Percentiles rank a stretch among this genome's conserved stretches.
Conservation (phyloP, 2,329 filamentous ascomycete species). For the Verticillium dahliae region DNA sequence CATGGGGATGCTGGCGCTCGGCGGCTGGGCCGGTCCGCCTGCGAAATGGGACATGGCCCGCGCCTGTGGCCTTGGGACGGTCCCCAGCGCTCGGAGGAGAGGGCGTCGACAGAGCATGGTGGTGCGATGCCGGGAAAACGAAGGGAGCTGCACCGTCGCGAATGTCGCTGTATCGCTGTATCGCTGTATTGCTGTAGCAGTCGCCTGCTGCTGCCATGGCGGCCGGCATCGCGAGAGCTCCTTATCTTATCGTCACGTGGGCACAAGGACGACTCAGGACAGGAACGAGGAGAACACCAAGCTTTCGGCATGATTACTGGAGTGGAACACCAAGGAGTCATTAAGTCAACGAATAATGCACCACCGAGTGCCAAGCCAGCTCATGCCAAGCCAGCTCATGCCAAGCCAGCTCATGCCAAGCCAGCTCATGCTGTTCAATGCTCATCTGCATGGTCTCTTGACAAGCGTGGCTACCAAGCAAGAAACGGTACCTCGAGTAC, state of each 20-base stretch:
- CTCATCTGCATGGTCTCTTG: too few species aligned
- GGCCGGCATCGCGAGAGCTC: background rate
- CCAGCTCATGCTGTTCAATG: too few species aligned
- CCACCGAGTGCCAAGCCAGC: too few species aligned
- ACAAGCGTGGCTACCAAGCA: too few species aligned
- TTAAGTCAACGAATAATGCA: too few species aligned
- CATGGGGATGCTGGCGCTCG: slow-evolving; percentile 41
- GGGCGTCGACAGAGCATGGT: slow-evolving; percentile 29
- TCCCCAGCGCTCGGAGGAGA: slow-evolving; percentile 25
- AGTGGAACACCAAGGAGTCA: too few species aligned
- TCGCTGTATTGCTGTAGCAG: too few species aligned
- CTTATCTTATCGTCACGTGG: background rate
- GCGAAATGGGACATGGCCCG: slow-evolving; percentile 37
- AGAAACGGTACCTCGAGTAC: too few species aligned
- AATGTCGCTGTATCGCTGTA: too few species aligned
- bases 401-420: too few species aligned
- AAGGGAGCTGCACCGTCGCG: background rate
- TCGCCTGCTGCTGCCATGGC: background rate
- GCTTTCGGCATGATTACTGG: background rate
- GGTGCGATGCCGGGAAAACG: background rate
- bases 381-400: too few species aligned
- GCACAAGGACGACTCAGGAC: too few species aligned
- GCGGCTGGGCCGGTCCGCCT: slow-evolving; percentile 15
- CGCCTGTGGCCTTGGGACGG: slow-evolving; percentile 24
- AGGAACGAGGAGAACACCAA: background rate